A percentile compares a stretch with the other conserved stretches of the same genome.
These are phyloP conservation scores for Pseudonectria foliicola DNA, from an alignment of 2,329 filamentous ascomycete genomes.

Conservation along the genomic window DNA sequence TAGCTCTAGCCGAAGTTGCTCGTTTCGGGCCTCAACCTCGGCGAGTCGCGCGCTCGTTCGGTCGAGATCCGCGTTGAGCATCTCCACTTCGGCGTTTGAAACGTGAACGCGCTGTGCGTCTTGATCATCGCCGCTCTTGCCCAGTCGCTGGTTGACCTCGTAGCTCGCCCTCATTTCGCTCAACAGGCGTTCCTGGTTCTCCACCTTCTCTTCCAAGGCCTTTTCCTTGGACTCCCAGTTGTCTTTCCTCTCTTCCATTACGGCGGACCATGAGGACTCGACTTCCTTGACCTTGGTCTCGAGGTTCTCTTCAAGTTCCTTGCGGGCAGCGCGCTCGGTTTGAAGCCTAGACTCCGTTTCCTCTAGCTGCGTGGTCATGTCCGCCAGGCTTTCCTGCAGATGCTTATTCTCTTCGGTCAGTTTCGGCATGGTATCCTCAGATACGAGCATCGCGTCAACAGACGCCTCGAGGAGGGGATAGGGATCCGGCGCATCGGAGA, in stretches of 20 bases:
- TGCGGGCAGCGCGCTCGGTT: conserved; percentile 64
- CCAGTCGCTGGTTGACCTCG: conserved; percentile 88
- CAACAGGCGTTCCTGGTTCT: conserved; percentile 84
- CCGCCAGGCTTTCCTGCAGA: conserved; percentile 70
- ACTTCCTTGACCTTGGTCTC: conserved; percentile 82
- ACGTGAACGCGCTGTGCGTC: conserved; percentile 56
- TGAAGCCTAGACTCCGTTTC: conserved; percentile 76
- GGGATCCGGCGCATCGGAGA: conserved; percentile 93
- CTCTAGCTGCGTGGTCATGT: conserved; percentile 74
- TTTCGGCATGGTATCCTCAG: conserved; percentile 87
- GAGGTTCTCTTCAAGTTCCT: conserved; percentile 67
- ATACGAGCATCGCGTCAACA: conserved; percentile 84
- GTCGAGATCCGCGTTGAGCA: conserved; percentile 86
- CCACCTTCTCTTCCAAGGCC: conserved; percentile 83
- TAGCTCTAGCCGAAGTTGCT: conserved; percentile 83
- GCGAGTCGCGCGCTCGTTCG: conserved; percentile 79
- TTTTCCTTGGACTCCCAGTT: conserved; percentile 96
- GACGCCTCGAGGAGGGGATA: conserved; percentile 95
- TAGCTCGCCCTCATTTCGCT: conserved; percentile 96
- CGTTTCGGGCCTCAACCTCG: conserved; percentile 88
- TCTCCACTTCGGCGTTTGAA: conserved; percentile 84
- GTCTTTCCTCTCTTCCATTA: conserved; percentile 86
- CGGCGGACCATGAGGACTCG: conserved; percentile 81
- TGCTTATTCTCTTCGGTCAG: conserved; percentile 83
- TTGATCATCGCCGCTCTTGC: conserved; percentile 59